phyloP scores from a whole-genome alignment of 495 filamentous ascomycete species.

The Hypoxylon trugodes region DNA sequence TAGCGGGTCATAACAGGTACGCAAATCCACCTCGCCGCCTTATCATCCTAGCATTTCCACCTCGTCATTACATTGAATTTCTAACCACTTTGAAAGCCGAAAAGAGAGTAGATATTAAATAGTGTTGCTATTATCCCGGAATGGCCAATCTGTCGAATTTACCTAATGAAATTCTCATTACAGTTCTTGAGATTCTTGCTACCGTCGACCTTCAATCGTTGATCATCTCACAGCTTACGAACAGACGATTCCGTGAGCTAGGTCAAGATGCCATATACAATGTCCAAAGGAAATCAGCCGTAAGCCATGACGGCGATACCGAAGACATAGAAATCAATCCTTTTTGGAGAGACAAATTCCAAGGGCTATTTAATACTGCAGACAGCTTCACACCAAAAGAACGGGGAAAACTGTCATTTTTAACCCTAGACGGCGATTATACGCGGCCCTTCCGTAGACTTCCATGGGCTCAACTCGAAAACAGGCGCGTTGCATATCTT shows the following conservation, averaged over 20 bases:
- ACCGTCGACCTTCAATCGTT: slow-evolving; percentile 26
- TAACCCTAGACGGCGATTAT: slow-evolving; percentile 35
- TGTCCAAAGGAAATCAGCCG: not conserved
- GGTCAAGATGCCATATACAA: slow-evolving; percentile 23
- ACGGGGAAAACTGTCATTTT: slow-evolving; percentile 10
- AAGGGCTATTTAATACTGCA: slow-evolving; percentile 33
- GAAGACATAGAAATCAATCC: slow-evolving; percentile 18
- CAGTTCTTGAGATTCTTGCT: slow-evolving; percentile 26
- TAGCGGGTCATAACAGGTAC: too few relatives aligned
- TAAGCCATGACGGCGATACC: not conserved
- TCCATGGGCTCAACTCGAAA: slow-evolving; percentile 24
- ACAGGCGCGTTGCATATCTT: slow-evolving; percentile 18
- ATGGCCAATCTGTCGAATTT: slow-evolving; percentile 24
- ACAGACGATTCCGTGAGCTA: slow-evolving; percentile 13
- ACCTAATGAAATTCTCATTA: slow-evolving; percentile 35
- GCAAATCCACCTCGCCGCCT: too few relatives aligned
- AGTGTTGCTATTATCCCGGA: not conserved
- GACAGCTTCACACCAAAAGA: slow-evolving; percentile 34
- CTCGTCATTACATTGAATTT: too few relatives aligned
- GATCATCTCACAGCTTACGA: slow-evolving; percentile 23
- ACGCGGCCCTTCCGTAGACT: slow-evolving; percentile 38
- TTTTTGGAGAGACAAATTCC: slow-evolving; percentile 31
- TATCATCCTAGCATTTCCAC: too few relatives aligned
- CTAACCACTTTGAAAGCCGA: too few relatives aligned
- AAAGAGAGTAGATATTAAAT: too few relatives aligned